These are phyloP conservation scores for Exophiala sideris DNA, from an alignment of 2,329 filamentous ascomycete genomes.

Conservation along the genomic window DNA sequence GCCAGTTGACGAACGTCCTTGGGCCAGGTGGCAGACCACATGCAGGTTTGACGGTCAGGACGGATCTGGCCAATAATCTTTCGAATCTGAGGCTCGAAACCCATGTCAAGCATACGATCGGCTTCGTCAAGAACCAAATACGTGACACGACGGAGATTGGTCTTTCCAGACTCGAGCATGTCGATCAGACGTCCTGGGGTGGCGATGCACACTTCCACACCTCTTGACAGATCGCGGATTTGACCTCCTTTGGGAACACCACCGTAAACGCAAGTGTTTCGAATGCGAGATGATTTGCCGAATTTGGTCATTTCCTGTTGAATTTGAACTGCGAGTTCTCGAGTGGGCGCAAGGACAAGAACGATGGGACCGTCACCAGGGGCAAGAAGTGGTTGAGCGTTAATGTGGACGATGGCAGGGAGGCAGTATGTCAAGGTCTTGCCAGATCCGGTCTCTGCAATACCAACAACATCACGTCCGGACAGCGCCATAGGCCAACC, in stretches of 20 bases:
- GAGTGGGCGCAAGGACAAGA: conserved; percentile 89
- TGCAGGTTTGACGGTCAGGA: conserved; percentile 96
- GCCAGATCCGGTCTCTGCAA: conserved; percentile 97
- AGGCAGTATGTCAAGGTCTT: conserved; percentile 99
- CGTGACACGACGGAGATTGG: conserved; percentile 94
- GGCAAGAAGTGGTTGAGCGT: conserved; percentile 92
- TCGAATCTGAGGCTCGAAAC: conserved; percentile 98
- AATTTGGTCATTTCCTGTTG: conserved; percentile 99
- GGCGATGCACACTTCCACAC: conserved; percentile 97
- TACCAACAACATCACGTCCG: conserved; percentile 96
- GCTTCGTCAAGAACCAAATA: conserved; percentile 98
- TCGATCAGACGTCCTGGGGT: conserved; percentile 97
- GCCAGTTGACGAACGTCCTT: conserved; percentile 95
- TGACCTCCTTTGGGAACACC: conserved; percentile 97
- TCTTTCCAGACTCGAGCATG: conserved; percentile 97
- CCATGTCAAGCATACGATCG: conserved; percentile 99
- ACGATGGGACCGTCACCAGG: conserved; percentile 96
- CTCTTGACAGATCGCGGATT: conserved; percentile 88
- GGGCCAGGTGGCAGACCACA: conserved; percentile 99
- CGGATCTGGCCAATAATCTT: conserved; percentile 98
- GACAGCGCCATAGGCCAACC: conserved; percentile 99
- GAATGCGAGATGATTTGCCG: conserved; percentile 93
- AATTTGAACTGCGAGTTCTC: conserved; percentile 97
- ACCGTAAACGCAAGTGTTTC: conserved; percentile 98
- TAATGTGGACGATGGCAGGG: conserved; percentile 98